Base-by-base conservation (phyloP, 2,329 filamentous ascomycete genomes). In the Calonectria leucothoes region DNA sequence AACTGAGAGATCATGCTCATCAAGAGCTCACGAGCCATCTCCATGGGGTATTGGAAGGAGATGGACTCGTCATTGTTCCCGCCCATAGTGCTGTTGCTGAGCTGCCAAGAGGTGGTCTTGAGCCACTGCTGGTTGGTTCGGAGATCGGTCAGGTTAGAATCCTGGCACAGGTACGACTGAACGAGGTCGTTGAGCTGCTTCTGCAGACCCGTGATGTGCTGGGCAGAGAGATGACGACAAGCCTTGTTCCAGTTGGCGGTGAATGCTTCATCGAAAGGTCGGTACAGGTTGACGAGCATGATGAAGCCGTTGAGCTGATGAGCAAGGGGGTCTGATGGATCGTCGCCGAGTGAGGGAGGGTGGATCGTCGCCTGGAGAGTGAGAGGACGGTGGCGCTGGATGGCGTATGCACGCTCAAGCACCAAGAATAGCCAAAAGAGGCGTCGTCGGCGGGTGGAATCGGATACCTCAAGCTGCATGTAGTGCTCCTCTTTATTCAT, bases 391-490 rank as follows among this genome's bases (percentile, higher is more conserved):
- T 91, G 90, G 80, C 93, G 90, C 82, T 94, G 92, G 35, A 96
- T 86, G 64, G 93, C 93, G 81, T 95, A 95, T 15, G 93, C 91
- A 83, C 92, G 90, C 85, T 95, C 94, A 11, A 91, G 91, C 1
- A 93, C 88, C 79, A 93, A 93, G 11, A 95, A 85, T 12, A 95
- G 87, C 93, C 94, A 95, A 81, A 92, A 95, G 0, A 95, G 85
- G 37, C 93, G 89, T 70, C 94, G 88, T 77, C 90, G 89, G 74
- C 92, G 89, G 27, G 92, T 89, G 1, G 90, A 88, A 71, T 95
- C 93, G 23, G 90, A 83, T 6, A 85, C 84, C 75, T 91, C 90
- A 77, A 90, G 89, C 68, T 90, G 88, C 52, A 88, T 77, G 80
- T 94, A 95, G 11, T 88, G 86, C 27, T 91, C 89, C 78, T 93